Evolutionary conservation across 140 eudicot genomes (phyloP).

Genomic region (Cichorium intybus): DNA sequence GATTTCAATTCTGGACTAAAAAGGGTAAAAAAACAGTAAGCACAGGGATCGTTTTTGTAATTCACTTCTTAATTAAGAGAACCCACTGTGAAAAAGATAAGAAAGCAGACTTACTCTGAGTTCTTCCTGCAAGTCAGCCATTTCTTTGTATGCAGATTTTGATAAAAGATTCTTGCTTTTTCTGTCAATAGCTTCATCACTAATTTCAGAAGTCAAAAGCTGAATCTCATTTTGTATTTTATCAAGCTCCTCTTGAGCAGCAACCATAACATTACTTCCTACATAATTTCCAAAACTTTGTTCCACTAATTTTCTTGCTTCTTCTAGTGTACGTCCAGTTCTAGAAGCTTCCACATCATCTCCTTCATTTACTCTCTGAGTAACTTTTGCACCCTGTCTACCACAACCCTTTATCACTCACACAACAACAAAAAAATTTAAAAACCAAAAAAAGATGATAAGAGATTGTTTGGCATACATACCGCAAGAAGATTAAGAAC

Average conservation of each 20-base stretch:
- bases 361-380: conserved; percentile 52
- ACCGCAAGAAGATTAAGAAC: conserved; percentile 98
- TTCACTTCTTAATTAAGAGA: neutral
- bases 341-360: conserved; percentile 47
- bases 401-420: conserved; percentile 13
- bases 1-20: neutral
- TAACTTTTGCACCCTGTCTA: conserved; percentile 86
- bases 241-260: conserved; percentile 92
- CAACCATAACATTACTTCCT: conserved; percentile 96
- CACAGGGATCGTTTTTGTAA: neutral
- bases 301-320: conserved; percentile 94
- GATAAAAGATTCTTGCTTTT: conserved; percentile 72
- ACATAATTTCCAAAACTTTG: conserved; percentile 98
- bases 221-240: conserved; percentile 78
- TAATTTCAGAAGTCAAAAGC: conserved; percentile 63
- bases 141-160: conserved; percentile 70
- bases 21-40: too few relatives aligned
- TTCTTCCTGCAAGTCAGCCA: conserved; percentile 82
- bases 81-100: neutral
- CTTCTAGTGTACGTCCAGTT: conserved; percentile 88
- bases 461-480: conserved; percentile 21
- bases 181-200: conserved; percentile 86
- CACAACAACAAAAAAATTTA: too few relatives aligned
- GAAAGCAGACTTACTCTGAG: conserved; percentile 54
- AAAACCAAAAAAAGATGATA: neutral